Percentiles rank a stretch among this genome's conserved stretches.
Evolutionary conservation across 176 grass and related monocot genomes (phyloP).

Genomic region (Carex cristatella): DNA sequence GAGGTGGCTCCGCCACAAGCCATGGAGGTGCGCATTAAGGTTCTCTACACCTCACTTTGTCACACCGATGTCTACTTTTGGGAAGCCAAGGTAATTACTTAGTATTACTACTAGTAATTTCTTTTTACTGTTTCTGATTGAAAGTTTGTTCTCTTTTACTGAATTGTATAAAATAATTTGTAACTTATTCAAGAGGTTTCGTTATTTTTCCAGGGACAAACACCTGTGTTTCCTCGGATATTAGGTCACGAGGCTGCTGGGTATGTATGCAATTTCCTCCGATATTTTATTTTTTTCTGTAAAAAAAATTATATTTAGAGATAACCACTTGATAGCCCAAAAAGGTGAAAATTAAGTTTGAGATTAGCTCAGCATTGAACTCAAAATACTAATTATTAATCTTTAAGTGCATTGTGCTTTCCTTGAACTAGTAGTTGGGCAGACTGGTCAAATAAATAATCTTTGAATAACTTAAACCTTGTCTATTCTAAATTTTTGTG

Average conservation of each 20-base stretch:
- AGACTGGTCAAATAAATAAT: no score
- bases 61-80: constrained; percentile 93
- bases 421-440: no score
- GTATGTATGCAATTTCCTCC: constrained; percentile 22
- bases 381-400: no score
- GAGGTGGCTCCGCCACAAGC: constrained; percentile 71
- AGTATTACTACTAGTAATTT: neutral
- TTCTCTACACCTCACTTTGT: constrained; percentile 72
- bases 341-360: no score
- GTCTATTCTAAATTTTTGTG: no score
- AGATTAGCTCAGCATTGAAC: no score
- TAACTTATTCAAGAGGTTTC: neutral
- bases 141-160: neutral
- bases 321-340: no score
- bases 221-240: constrained; percentile 78
- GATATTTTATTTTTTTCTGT: no score
- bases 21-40: constrained; percentile 71
- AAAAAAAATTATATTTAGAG: no score
- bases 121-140: no score
- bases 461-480: no score
- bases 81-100: constrained; percentile 53
- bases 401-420: no score
- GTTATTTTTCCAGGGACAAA: constrained; percentile 50
- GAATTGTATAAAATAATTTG: neutral
- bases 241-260: constrained; percentile 83